A percentile compares a stretch with the other conserved stretches of the same genome.
These are phyloP conservation scores for Harringtonia aguacate DNA, from an alignment of 2,329 filamentous ascomycete genomes.

Conservation along the genomic window DNA sequence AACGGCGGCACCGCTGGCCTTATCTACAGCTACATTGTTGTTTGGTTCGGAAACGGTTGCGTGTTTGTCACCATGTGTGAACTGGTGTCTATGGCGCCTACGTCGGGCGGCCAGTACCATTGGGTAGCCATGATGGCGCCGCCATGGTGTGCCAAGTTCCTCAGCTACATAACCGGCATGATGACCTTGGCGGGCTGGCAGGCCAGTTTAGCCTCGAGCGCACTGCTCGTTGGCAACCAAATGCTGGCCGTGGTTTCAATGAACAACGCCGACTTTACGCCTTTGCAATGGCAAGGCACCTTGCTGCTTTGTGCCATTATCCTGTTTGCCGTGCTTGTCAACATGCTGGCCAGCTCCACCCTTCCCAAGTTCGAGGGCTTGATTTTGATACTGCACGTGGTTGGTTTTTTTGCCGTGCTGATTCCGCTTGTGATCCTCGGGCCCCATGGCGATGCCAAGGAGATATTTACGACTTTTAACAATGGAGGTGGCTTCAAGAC, in stretches of 20 bases:
- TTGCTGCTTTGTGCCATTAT: constrained; percentile 35
- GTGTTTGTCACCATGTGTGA: constrained; percentile 27
- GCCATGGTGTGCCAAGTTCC: constrained; percentile 31
- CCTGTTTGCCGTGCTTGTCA: constrained; percentile 34
- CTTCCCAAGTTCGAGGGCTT: constrained; percentile 38
- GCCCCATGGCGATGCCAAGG: constrained; percentile 6
- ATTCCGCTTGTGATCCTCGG: constrained; percentile 13
- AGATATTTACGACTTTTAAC: constrained; percentile 33
- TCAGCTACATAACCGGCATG: constrained; percentile 44
- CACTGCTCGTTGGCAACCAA: constrained; percentile 31
- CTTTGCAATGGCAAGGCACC: constrained; percentile 33
- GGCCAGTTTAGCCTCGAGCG: constrained; percentile 21
- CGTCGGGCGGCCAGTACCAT: constrained; percentile 47
- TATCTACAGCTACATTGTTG: constrained; percentile 37
- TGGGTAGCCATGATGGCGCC: constrained; percentile 45
- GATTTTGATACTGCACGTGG: constrained; percentile 21
- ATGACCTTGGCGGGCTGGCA: constrained; percentile 34
- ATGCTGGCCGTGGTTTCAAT: constrained; percentile 31
- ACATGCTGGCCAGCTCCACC: constrained; percentile 29
- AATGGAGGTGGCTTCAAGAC: constrained; percentile 35
- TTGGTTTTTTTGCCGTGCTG: constrained; percentile 12
- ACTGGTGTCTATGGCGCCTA: constrained; percentile 33
- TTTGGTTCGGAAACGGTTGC: constrained; percentile 31
- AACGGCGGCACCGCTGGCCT: constrained; percentile 41
- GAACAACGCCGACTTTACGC: constrained; percentile 25